phyloP scores from a whole-genome alignment of 106 monocot genomes.

The Agapanthus africanus region DNA sequence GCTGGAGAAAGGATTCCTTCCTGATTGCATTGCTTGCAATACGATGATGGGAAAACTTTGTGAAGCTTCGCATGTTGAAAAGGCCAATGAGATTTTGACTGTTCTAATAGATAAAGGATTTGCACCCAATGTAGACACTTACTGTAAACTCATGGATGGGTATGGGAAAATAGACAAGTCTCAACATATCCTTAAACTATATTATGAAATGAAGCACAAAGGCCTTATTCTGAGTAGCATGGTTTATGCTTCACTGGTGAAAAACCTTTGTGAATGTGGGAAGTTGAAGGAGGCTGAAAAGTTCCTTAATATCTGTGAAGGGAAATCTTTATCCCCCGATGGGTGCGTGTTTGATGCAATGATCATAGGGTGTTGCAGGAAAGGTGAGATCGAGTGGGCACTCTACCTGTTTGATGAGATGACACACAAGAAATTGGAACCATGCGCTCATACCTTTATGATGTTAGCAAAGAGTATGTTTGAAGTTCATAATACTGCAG shows the following conservation, averaged over 20 bases:
- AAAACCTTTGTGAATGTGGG: slow-evolving; percentile 47
- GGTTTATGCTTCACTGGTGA: slow-evolving; percentile 37
- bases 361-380: slow-evolving; percentile 6
- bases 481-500: no score
- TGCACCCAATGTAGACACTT: slow-evolving; percentile 33
- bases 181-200: slow-evolving; percentile 36
- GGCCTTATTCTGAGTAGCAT: slow-evolving; percentile 18
- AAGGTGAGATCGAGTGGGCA: neutral
- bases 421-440: slow-evolving; percentile 3
- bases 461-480: neutral
- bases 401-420: slow-evolving; percentile 1
- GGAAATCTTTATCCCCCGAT: slow-evolving; percentile 7
- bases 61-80: slow-evolving; percentile 37
- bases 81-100: slow-evolving; percentile 58
- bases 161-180: slow-evolving; percentile 34
- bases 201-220: slow-evolving; percentile 68
- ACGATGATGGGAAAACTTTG: slow-evolving; percentile 46
- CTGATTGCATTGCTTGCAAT: slow-evolving; percentile 28
- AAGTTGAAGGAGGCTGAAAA: slow-evolving; percentile 45
- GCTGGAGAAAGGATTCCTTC: slow-evolving; percentile 43
- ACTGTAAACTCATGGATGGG: slow-evolving; percentile 57
- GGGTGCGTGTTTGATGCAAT: neutral
- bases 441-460: no score
- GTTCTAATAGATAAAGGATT: slow-evolving; percentile 55
- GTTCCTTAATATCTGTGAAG: no score